These are phyloP conservation scores for Tympanopsis confertula DNA, from an alignment of 2,329 filamentous ascomycete genomes.

Conservation along the genomic window DNA sequence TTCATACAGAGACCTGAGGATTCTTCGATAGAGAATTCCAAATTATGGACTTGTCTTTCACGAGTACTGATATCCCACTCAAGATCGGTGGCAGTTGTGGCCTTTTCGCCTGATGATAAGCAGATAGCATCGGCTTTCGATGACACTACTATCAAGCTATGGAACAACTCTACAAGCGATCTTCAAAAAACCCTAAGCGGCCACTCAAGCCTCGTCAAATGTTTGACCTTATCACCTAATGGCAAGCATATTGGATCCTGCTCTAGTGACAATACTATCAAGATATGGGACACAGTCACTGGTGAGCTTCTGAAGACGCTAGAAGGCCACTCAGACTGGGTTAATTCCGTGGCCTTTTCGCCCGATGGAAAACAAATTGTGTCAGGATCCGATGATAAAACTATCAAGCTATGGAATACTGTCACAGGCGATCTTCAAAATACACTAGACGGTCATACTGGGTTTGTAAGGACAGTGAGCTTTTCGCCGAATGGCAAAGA, in stretches of 20 bases:
- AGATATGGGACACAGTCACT: constrained; percentile 2
- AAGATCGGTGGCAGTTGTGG: not conserved
- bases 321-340: not conserved
- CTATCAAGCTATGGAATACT: constrained; percentile 4
- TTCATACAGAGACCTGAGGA: constrained; percentile 6
- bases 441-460: too few relatives aligned
- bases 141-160: not conserved
- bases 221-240: not conserved
- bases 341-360: constrained; percentile 4
- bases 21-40: too few relatives aligned
- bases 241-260: not conserved
- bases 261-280: not conserved
- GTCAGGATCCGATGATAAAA: constrained; percentile 3
- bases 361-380: constrained; percentile 3
- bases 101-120: not conserved
- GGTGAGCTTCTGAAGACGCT: constrained; percentile 1
- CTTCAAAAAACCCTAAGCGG: not conserved
- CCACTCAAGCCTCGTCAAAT: not conserved
- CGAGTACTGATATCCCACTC: too few relatives aligned
- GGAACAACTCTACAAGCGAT: not conserved
- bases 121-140: not conserved
- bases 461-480: too few relatives aligned
- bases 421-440: constrained; percentile 3
- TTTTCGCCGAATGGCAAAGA: not conserved
- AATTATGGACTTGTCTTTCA: too few relatives aligned